Conservation (phyloP, 202 grass and related monocot genomes). For the Panicum virgatum region DNA sequence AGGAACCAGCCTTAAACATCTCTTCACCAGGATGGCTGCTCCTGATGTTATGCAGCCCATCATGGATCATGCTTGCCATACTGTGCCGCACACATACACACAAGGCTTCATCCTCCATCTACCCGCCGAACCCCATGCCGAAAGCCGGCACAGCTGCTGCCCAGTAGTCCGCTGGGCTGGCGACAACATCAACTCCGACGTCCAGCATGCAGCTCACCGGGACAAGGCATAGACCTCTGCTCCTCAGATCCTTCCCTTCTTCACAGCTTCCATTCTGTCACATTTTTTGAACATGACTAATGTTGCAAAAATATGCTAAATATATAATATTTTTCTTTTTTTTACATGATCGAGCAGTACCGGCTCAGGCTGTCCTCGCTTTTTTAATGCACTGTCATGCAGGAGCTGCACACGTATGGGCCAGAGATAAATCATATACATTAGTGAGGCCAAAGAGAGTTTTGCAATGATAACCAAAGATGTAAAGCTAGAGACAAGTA, state of each 20-base stretch:
- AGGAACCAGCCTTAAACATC: conserved; percentile 68
- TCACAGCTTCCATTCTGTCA: conserved; percentile 38
- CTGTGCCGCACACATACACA: background rate
- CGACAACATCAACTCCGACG: conserved; percentile 51
- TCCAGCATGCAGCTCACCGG: conserved; percentile 74
- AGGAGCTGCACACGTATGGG: conserved; percentile 46
- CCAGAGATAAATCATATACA: conserved; percentile 16
- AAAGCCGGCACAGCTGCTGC: conserved; percentile 48
- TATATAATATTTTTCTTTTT: too few relatives aligned
- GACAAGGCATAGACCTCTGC: conserved; percentile 85
- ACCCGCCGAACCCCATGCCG: conserved; percentile 51
- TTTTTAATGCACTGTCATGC: conserved; percentile 42
- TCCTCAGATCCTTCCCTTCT: conserved; percentile 64
- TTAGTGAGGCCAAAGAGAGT: conserved; percentile 42
- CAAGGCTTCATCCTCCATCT: conserved; percentile 8
- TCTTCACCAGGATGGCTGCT: conserved; percentile 65
- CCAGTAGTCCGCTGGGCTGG: conserved; percentile 74
- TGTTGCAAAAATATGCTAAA: background rate
- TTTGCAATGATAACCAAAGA: conserved; percentile 50
- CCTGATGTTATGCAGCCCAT: conserved; percentile 76
- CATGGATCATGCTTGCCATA: too few relatives aligned
- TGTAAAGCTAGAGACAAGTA: conserved; percentile 57
- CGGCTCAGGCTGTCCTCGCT: conserved; percentile 35
- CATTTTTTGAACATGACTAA: background rate
- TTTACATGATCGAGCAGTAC: conserved; percentile 16